These are phyloP conservation scores for Lachnellula subtilissima DNA, from an alignment of 2,329 filamentous ascomycete species.

Conservation along the genomic window DNA sequence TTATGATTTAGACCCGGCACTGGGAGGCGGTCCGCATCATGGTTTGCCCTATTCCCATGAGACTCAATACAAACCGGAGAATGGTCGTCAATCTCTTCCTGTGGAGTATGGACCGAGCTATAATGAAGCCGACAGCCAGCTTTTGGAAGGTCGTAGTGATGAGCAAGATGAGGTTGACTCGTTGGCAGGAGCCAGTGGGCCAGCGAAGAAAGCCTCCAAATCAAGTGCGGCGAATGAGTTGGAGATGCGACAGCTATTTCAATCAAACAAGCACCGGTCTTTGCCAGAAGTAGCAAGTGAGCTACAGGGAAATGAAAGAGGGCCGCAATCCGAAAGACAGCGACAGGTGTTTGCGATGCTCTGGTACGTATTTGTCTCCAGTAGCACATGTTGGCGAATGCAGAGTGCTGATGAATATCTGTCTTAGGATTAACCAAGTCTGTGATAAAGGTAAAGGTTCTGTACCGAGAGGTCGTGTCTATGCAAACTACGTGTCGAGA, in stretches of 20 bases:
- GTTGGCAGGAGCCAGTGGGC: slow-evolving; percentile 39
- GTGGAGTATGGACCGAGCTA: slow-evolving; percentile 52
- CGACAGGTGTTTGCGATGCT: slow-evolving; percentile 87
- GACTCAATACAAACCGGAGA: slow-evolving; percentile 31
- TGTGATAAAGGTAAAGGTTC: slow-evolving; percentile 75
- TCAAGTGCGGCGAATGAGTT: slow-evolving; percentile 76
- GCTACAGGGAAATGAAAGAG: slow-evolving; percentile 73
- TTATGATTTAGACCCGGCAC: slow-evolving; percentile 46
- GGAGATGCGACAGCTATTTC: slow-evolving; percentile 71
- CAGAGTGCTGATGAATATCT: not conserved
- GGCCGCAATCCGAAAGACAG: slow-evolving; percentile 75
- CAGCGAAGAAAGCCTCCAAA: slow-evolving; percentile 54
- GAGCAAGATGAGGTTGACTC: slow-evolving; percentile 55
- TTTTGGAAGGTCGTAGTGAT: slow-evolving; percentile 51
- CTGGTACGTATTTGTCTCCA: slow-evolving; percentile 53
- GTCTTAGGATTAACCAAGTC: slow-evolving; percentile 63
- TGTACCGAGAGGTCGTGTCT: slow-evolving; percentile 87
- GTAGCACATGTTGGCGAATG: not conserved
- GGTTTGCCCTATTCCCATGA: slow-evolving; percentile 42
- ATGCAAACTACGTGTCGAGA: slow-evolving; percentile 88
- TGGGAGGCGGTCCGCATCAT: slow-evolving; percentile 44
- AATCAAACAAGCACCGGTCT: slow-evolving; percentile 61
- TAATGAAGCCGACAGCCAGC: slow-evolving; percentile 53
- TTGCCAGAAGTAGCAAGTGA: slow-evolving; percentile 70
- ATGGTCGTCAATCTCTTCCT: slow-evolving; percentile 47